phyloP scores from a whole-genome alignment of 345 rosid species.

The Erysimum cheiranthoides region DNA sequence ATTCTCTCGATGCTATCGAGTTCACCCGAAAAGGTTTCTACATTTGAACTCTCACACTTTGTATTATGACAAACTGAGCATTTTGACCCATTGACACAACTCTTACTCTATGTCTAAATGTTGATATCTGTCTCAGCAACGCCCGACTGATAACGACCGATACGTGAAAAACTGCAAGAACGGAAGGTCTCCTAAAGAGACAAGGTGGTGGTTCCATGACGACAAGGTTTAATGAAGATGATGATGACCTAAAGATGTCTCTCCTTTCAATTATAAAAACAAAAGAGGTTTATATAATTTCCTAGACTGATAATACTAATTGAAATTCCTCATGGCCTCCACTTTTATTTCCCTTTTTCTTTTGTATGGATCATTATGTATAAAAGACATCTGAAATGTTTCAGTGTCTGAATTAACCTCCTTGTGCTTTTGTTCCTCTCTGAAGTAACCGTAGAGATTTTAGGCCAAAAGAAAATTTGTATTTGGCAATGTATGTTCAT shows the following conservation, averaged over 20 bases:
- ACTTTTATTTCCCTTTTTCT: neutral
- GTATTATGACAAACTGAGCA: too few relatives aligned
- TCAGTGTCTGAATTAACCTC: conserved; percentile 23
- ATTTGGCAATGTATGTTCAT: conserved; percentile 16
- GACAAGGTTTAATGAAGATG: conserved; percentile 69
- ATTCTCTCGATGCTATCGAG: conserved; percentile 99
- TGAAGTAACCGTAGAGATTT: neutral
- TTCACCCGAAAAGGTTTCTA: conserved; percentile 82
- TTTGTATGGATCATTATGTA: conserved; percentile 24
- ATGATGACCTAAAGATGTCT: conserved; percentile 7
- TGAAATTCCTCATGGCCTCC: conserved; percentile 25
- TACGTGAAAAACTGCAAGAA: conserved; percentile 95
- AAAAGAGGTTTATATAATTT: conserved; percentile 35
- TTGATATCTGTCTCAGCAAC: conserved; percentile 61
- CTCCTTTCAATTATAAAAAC: neutral
- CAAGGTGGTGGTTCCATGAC: conserved; percentile 99
- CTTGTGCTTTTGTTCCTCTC: neutral
- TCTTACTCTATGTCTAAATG: neutral
- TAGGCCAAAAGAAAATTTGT: neutral
- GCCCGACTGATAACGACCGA: conserved; percentile 96
- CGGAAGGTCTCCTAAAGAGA: conserved; percentile 97
- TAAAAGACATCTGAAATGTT: conserved; percentile 23
- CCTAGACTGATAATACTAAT: conserved; percentile 24
- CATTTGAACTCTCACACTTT: neutral
- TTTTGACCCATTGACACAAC: neutral